These are phyloP conservation scores for Xylariaceae sp. DNA, from an alignment of 2,329 filamentous ascomycete genomes.

Conservation along the genomic window DNA sequence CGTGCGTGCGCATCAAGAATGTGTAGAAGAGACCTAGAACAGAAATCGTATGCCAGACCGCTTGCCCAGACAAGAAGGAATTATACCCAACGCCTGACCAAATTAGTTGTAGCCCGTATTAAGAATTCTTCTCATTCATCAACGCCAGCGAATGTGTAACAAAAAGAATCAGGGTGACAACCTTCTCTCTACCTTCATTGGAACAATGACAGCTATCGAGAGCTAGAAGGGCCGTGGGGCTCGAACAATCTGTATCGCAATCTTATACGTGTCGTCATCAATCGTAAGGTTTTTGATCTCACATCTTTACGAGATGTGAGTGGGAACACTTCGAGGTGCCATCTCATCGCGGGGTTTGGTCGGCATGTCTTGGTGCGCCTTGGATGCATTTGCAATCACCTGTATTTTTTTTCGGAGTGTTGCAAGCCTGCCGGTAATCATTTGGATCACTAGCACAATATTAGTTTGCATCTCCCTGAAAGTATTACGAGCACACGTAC, in stretches of 20 bases:
- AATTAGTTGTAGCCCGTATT: conserved; percentile 12
- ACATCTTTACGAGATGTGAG: conserved; percentile 37
- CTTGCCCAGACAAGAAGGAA: conserved; percentile 2
- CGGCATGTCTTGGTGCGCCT: conserved; percentile 40
- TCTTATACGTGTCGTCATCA: conserved; percentile 33
- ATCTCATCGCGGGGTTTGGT: conserved; percentile 54
- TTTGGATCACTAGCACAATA: conserved; percentile 51
- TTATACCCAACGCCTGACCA: conserved; percentile 16
- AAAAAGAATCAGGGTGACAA: conserved; percentile 1
- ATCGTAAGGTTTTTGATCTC: conserved; percentile 24
- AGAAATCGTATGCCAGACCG: too few species aligned
- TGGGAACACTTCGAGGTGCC: conserved; percentile 52
- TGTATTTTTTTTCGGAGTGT: conserved; percentile 58
- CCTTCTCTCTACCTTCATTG: conserved; percentile 8
- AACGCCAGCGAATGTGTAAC: conserved; percentile 24
- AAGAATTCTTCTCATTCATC: conserved; percentile 8
- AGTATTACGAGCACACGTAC: conserved; percentile 45
- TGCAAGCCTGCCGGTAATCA: conserved; percentile 55
- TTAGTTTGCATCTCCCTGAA: conserved; percentile 26
- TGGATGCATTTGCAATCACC: conserved; percentile 57
- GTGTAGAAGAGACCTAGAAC: too few species aligned
- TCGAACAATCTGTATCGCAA: conserved; percentile 27
- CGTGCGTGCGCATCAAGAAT: too few species aligned
- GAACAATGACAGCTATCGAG: conserved; percentile 8
- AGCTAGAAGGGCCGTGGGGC: conserved; percentile 29